A percentile compares a stretch with the other conserved stretches of the same genome.
phyloP scores from a whole-genome alignment of 2,329 filamentous ascomycete genomes.

The Penicillium thymicola region DNA sequence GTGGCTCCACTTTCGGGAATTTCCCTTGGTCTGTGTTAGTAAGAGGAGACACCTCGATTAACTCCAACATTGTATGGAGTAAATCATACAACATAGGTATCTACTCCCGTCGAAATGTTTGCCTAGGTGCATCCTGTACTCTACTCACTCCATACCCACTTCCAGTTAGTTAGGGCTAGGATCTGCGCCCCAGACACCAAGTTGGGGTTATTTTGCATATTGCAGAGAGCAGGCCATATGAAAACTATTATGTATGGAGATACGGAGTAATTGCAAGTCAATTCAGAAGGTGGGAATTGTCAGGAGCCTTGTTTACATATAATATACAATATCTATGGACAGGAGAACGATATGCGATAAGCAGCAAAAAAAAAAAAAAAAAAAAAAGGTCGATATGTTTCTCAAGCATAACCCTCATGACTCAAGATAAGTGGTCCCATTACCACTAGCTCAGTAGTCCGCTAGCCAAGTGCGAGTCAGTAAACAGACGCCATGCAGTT shows the following conservation, averaged over 20 bases:
- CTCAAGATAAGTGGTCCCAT: constrained; percentile 12
- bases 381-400: not conserved
- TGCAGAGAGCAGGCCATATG: not conserved
- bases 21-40: not conserved
- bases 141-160: not conserved
- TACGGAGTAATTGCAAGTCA: not conserved
- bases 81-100: not conserved
- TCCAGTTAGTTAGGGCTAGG: not conserved
- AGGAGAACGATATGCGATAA: not conserved
- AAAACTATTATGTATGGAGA: not conserved
- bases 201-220: not conserved
- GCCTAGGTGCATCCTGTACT: not conserved
- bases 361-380: not conserved
- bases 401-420: constrained; percentile 2
- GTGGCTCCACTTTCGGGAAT: constrained; percentile 10
- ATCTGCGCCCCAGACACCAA: not conserved
- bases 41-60: not conserved
- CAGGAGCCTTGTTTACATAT: not conserved
- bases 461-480: not conserved
- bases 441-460: not conserved
- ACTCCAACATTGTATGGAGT: not conserved
- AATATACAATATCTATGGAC: not conserved
- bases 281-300: not conserved
- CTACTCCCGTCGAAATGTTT: not conserved
- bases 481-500: not conserved